A percentile compares a stretch with the other conserved stretches of the same genome.
phyloP scores from a whole-genome alignment of 1,284 basidiomycete genomes.

The Rhodofomes roseus region DNA sequence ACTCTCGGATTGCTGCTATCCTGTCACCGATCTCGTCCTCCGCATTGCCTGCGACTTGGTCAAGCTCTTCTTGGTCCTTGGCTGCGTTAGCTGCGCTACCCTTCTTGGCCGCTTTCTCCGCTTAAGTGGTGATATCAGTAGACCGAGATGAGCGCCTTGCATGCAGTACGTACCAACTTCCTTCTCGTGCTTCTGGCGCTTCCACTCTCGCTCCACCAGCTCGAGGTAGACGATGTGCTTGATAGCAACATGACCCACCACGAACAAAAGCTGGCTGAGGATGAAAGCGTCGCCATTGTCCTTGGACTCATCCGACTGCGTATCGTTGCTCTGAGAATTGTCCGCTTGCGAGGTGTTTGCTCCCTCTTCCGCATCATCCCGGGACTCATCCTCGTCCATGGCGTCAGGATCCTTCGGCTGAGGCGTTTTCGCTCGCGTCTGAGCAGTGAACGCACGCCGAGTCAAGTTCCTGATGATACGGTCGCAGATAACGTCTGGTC shows the following conservation, averaged over 20 bases:
- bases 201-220: slow-evolving; percentile 95
- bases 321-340: neutral
- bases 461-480: slow-evolving; percentile 83
- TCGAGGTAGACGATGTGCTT: slow-evolving; percentile 98
- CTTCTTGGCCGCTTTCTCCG: slow-evolving; percentile 44
- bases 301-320: slow-evolving; percentile 31
- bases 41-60: slow-evolving; percentile 95
- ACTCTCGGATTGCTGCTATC: slow-evolving; percentile 81
- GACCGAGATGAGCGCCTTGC: neutral
- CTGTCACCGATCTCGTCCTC: slow-evolving; percentile 98
- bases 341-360: slow-evolving; percentile 1
- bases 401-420: slow-evolving; percentile 37
- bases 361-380: slow-evolving; percentile 13
- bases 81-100: slow-evolving; percentile 31
- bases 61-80: slow-evolving; percentile 86
- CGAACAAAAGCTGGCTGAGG: slow-evolving; percentile 88
- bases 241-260: slow-evolving; percentile 95
- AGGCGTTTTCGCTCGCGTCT: slow-evolving; percentile 17
- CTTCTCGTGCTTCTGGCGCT: slow-evolving; percentile 90
- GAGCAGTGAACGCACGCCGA: slow-evolving; percentile 58
- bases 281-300: slow-evolving; percentile 80
- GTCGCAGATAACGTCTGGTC: slow-evolving; percentile 86
- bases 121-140: neutral
- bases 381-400: slow-evolving; percentile 48
- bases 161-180: slow-evolving; percentile 55